A percentile compares a stretch with the other conserved stretches of the same genome.
Evolutionary conservation across 2,329 filamentous ascomycete genomes (phyloP).

Genomic region (Parascedosporium putredinis): DNA sequence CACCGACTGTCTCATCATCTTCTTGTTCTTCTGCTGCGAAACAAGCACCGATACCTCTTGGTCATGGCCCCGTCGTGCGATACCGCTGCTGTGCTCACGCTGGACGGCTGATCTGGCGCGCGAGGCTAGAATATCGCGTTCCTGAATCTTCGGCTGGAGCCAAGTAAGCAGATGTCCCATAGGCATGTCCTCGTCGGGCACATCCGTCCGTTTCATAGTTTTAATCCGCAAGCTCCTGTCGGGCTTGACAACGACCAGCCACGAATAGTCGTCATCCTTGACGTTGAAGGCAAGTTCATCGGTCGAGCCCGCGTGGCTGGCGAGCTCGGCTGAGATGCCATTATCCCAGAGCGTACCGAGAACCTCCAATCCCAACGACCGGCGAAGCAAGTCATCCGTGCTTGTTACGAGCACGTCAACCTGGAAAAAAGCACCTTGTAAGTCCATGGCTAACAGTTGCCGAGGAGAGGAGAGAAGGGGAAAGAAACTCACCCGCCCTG

Average conservation of each 20-base stretch:
- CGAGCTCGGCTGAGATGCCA: slow-evolving; percentile 80
- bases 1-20: slow-evolving; percentile 74
- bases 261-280: slow-evolving; percentile 67
- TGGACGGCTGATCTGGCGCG: slow-evolving; percentile 25
- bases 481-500: slow-evolving; percentile 5
- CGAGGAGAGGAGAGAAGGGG: too few species aligned
- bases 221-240: slow-evolving; percentile 69
- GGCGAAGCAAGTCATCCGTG: slow-evolving; percentile 67
- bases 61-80: slow-evolving; percentile 29
- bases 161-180: slow-evolving; percentile 64
- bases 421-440: slow-evolving; percentile 24
- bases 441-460: too few species aligned
- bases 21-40: slow-evolving; percentile 76
- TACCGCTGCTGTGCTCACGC: slow-evolving; percentile 8
- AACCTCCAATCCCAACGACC: slow-evolving; percentile 66
- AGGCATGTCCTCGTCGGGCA: slow-evolving; percentile 64
- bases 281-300: slow-evolving; percentile 73
- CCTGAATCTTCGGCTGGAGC: slow-evolving; percentile 72
- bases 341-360: slow-evolving; percentile 71
- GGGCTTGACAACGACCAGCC: slow-evolving; percentile 82
- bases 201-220: slow-evolving; percentile 65
- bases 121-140: slow-evolving; percentile 54
- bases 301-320: slow-evolving; percentile 64
- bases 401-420: slow-evolving; percentile 87
- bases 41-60: slow-evolving; percentile 79